These are phyloP conservation scores for Olyra latifolia DNA, from an alignment of 176 grass and related monocot species.

Conservation along the genomic window DNA sequence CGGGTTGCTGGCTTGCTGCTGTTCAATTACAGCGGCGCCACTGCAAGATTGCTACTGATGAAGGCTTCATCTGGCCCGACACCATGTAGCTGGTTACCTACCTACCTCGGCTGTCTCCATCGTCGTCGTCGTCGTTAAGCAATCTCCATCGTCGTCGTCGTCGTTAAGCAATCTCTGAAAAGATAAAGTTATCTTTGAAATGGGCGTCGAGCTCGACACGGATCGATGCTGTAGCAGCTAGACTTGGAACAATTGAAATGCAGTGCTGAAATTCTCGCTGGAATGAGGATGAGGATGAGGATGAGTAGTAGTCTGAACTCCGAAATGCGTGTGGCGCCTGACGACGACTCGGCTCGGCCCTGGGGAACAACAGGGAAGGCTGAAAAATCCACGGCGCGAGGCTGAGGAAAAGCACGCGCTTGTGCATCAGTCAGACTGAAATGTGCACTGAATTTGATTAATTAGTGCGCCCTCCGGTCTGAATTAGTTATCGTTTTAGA, in stretches of 20 bases:
- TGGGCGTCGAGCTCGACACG: neutral
- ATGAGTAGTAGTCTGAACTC: too few relatives aligned
- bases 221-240: neutral
- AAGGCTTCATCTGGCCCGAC: slow-evolving; percentile 13
- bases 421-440: neutral
- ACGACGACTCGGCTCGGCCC: neutral
- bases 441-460: too few relatives aligned
- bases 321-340: neutral
- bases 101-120: neutral
- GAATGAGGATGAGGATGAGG: too few relatives aligned
- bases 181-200: neutral
- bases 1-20: neutral
- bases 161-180: neutral
- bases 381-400: neutral
- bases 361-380: too few relatives aligned
- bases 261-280: neutral
- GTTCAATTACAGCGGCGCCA: neutral
- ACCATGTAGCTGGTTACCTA: neutral
- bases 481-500: too few relatives aligned
- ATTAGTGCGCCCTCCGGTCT: too few relatives aligned
- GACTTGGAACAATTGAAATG: too few relatives aligned
- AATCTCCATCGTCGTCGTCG: neutral
- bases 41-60: neutral
- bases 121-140: neutral
- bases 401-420: neutral